Evolutionary conservation across 2,329 filamentous ascomycete genomes (phyloP), one percentile per base, ranked within the genome.

Genomic region (Monilinia polystroma): DNA sequence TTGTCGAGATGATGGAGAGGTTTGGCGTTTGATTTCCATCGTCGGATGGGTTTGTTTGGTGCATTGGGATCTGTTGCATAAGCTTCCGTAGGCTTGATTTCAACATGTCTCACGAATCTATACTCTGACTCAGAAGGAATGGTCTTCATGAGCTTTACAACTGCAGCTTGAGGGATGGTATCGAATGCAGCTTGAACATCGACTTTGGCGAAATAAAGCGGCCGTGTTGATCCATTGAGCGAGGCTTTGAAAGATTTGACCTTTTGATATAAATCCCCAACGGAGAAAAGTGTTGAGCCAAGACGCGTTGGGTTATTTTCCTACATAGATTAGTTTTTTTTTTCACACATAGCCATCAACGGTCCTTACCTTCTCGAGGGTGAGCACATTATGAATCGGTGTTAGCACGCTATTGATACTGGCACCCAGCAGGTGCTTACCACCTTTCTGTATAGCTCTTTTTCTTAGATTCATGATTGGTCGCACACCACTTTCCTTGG

Each of bases 151-250:
- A 98, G 80, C 32, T 81, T 76, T 45, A 97, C 75, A 23, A 98
- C 81, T 0, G 87, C 85, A 35, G 84, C 79, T 76, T 98, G 95
- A 0, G 95, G 95, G 55, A 99, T 97, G 0, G 91, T 97, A 77
- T 99, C 95, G 76, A 97, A 99, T 72, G 94, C 96, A 2, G 92
- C 87, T 75, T 91, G 86, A 26, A 99, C 93, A 75, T 99, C 95
- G 16, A 96, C 82, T 76, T 99, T 99, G 68, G 89, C 93, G 78
- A 98, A 96, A 78, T 91, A 98, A 1, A 97, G 78, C 5, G 78
- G 81, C 11, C 75, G 73, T 0, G 78, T 72, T 0, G 70, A 69
- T 1, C 77, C 67, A 0, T 78, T 77, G 14, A 90, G 76, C 0
- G 71, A 77, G 2, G 78, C 73, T 70, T 89, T 90, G 79, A 96